Base-by-base conservation (phyloP, 345 rosid species). In the Eucalyptus pumila region DNA sequence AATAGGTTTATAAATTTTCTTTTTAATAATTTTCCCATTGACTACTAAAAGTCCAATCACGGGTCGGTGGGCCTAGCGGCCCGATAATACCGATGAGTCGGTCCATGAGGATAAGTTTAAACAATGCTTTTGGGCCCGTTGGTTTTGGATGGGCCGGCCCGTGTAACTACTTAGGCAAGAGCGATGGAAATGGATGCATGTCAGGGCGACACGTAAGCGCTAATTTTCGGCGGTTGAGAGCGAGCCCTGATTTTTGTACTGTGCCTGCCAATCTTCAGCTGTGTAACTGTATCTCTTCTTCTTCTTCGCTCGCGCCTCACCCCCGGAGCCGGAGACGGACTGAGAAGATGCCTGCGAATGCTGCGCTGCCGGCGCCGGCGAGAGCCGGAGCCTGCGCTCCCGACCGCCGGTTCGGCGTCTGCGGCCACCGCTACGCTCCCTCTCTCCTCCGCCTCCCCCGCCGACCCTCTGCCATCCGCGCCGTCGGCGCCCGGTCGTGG, bases 211-310 rank as follows among this genome's bases (percentile, higher is more conserved):
- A 76, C 83, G 83, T 76, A 21, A 76, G 83, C 83, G 47, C 83
- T 21, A 21, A 37, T 6, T 37, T 92, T 93, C 92, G 94, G 96
- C 94, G 95, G 95, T 69, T 89, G 92, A 89, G 89, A 89, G 34
- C 56, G 69, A 85, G 87, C 50, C 58, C 30, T 5, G 40, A 14
- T 42, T 49, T 49, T 49, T 17, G 60, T 51, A 21, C 26, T 40
- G 4, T 54, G 81, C 48, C 21, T 72, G 72, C 48, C n/a, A 88
- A 6, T 76, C 83, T 37, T 76, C 27, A 89, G 86, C 90, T 52
- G 87, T 52, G 87, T 56, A 21, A 94, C 94, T 89, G 94, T 92
- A 88, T 93, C 91, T 91, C 88, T 89, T 90, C 89, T 24, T 88
- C 88, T 89, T 90, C 89, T 19, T 23, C 87, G 24, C 60, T n/a